Conservation (phyloP, 2,329 filamentous ascomycete species). For the Neonectria punicea region DNA sequence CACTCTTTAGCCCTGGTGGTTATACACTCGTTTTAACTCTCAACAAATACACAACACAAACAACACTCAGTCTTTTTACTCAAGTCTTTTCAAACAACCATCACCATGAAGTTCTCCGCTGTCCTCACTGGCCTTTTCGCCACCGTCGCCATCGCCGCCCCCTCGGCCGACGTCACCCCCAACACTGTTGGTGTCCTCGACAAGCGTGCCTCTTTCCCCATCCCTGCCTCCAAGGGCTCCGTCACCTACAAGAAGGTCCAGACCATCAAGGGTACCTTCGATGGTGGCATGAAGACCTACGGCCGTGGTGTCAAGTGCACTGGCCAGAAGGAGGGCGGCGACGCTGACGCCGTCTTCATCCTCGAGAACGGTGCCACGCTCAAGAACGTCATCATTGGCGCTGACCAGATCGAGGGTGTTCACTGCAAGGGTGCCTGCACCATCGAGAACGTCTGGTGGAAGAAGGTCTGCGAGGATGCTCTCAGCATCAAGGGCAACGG, state of each 20-base stretch:
- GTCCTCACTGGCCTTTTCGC: slow-evolving; percentile 37
- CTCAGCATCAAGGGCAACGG: slow-evolving; percentile 36
- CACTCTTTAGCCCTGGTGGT: slow-evolving; percentile 40
- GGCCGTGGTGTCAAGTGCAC: slow-evolving; percentile 38
- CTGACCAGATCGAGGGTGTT: slow-evolving; percentile 37
- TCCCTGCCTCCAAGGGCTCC: slow-evolving; percentile 40
- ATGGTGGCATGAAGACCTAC: slow-evolving; percentile 39
- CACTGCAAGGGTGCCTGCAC: slow-evolving; percentile 39
- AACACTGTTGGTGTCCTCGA: slow-evolving; percentile 41
- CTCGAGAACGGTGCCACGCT: slow-evolving; percentile 38
- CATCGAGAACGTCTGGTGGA: slow-evolving; percentile 40
- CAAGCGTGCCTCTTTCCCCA: slow-evolving; percentile 38
- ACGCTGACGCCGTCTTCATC: slow-evolving; percentile 36
- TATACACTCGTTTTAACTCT: slow-evolving; percentile 30
- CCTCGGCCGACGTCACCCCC: slow-evolving; percentile 38
- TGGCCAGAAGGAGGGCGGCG: slow-evolving; percentile 30
- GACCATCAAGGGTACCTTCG: slow-evolving; percentile 29
- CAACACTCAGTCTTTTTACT: slow-evolving; percentile 3
- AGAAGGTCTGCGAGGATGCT: slow-evolving; percentile 39
- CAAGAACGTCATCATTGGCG: slow-evolving; percentile 38
- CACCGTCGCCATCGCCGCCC: slow-evolving; percentile 33
- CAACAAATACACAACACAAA: background rate
- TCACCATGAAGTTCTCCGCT: slow-evolving; percentile 42
- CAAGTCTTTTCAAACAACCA: slow-evolving; percentile 1
- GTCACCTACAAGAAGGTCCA: slow-evolving; percentile 38